Percentiles rank a stretch among this genome's conserved stretches.
These are phyloP conservation scores for Diplodia corticola DNA, from an alignment of 2,329 filamentous ascomycete genomes.

Conservation along the genomic window DNA sequence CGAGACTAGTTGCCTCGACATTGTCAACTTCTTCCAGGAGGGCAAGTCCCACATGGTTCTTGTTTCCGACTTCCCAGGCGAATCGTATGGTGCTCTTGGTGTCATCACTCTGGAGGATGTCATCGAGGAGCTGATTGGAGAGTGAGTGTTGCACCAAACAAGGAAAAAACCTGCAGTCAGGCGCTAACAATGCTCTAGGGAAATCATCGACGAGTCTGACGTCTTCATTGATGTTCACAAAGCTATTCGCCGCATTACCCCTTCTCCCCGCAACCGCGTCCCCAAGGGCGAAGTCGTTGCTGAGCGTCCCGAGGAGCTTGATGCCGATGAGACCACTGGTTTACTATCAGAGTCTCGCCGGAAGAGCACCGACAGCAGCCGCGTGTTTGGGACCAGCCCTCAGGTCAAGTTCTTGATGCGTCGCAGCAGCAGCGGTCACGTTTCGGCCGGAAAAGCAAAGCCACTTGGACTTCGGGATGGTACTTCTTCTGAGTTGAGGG, in stretches of 20 bases:
- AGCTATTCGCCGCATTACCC: conserved; percentile 84
- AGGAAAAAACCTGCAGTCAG: neutral
- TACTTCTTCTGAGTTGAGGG: conserved; percentile 54
- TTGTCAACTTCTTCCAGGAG: conserved; percentile 99
- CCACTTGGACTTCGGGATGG: conserved; percentile 49
- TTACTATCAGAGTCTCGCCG: conserved; percentile 18
- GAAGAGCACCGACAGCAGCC: conserved; percentile 22
- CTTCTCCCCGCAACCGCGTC: conserved; percentile 76
- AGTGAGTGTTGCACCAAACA: conserved; percentile 61
- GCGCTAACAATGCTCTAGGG: conserved; percentile 53
- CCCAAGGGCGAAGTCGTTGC: conserved; percentile 57
- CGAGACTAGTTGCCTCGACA: conserved; percentile 94
- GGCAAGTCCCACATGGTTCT: conserved; percentile 99
- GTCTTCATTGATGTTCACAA: conserved; percentile 99
- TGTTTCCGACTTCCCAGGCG: conserved; percentile 87
- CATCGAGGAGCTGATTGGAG: conserved; percentile 97
- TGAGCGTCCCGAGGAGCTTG: conserved; percentile 36
- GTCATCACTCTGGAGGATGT: conserved; percentile 97
- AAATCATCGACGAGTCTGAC: conserved; percentile 98
- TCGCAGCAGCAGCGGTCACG: conserved; percentile 46
- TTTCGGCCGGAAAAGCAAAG: conserved; percentile 29
- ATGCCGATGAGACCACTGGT: conserved; percentile 28
- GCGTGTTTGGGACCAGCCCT: conserved; percentile 33
- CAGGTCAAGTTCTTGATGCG: conserved; percentile 47
- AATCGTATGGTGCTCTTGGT: conserved; percentile 84